These are phyloP conservation scores for Globisporangium viniferum DNA, from an alignment of 352 stramenopile species.

Conservation along the genomic window DNA sequence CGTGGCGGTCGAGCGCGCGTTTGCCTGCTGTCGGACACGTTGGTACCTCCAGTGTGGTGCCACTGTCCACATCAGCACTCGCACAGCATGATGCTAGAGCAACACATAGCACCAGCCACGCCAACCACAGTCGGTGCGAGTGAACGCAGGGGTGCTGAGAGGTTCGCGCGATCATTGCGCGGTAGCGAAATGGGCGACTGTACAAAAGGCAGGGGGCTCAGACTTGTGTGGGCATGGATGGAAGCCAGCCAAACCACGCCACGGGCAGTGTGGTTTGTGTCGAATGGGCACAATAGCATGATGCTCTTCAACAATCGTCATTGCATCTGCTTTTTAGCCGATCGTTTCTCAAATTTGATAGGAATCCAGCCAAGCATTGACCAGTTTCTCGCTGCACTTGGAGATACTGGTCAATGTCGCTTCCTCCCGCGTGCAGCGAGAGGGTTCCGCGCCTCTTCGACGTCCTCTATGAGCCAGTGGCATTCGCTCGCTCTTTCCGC, in stretches of 20 bases:
- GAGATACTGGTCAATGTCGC: too few relatives aligned
- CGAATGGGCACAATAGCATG: neutral
- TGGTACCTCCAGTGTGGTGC: neutral
- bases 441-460: neutral
- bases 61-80: neutral
- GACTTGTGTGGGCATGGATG: neutral
- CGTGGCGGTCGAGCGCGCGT: conserved; percentile 2
- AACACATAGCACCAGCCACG: neutral
- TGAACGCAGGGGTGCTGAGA: neutral
- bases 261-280: neutral
- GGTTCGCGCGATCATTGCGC: neutral
- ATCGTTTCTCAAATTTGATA: neutral
- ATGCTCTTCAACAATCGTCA: neutral
- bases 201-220: neutral
- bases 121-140: neutral
- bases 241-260: neutral
- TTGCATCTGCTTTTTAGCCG: neutral
- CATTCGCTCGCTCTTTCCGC: neutral
- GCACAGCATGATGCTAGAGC: neutral
- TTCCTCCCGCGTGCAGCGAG: neutral
- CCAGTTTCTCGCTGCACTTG: neutral
- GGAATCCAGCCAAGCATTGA: neutral
- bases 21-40: neutral
- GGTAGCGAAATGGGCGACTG: neutral
- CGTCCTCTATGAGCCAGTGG: neutral